Evolutionary conservation across 1,139 yeast genomes (phyloP).

Genomic region (Blastobotrys ciferrii): DNA sequence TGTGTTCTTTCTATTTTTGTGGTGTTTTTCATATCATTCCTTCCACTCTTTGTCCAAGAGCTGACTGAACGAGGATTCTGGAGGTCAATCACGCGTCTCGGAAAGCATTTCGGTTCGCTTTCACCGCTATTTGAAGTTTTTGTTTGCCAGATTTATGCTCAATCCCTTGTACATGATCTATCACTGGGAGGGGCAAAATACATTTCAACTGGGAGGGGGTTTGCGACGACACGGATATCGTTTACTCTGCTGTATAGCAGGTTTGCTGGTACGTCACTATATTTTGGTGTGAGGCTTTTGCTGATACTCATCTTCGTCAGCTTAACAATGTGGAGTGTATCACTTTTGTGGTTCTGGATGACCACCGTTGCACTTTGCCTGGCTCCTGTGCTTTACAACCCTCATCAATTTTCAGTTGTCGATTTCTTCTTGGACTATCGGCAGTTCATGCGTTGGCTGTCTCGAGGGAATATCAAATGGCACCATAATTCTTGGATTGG

Average conservation of each 20-base stretch:
- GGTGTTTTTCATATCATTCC: conserved; percentile 95
- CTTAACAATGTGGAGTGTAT: conserved; percentile 95
- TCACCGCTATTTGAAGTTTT: conserved; percentile 98
- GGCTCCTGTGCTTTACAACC: conserved; percentile 94
- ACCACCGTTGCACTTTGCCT: conserved; percentile 85
- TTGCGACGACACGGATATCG: conserved; percentile 97
- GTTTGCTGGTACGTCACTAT: conserved; percentile 95
- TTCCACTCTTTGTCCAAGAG: conserved; percentile 95
- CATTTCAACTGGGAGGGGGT: conserved; percentile 98
- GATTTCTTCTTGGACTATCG: conserved; percentile 98
- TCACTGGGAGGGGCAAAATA: conserved; percentile 99
- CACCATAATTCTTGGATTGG: conserved; percentile 99
- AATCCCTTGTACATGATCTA: conserved; percentile 85
- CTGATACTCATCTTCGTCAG: conserved; percentile 89
- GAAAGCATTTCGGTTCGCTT: conserved; percentile 82
- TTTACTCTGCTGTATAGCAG: conserved; percentile 93
- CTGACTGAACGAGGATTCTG: conserved; percentile 96
- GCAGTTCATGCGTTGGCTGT: conserved; percentile 96
- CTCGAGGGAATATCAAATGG: conserved; percentile 98
- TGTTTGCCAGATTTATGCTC: conserved; percentile 95
- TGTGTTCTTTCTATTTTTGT: conserved; percentile 96
- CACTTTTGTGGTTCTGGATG: conserved; percentile 98
- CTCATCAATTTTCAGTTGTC: conserved; percentile 98
- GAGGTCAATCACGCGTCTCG: conserved; percentile 90
- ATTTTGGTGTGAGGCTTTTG: conserved; percentile 91